These are phyloP conservation scores for Cyclocybe cylindracea DNA, from an alignment of 768 basidiomycete species.

Conservation along the genomic window DNA sequence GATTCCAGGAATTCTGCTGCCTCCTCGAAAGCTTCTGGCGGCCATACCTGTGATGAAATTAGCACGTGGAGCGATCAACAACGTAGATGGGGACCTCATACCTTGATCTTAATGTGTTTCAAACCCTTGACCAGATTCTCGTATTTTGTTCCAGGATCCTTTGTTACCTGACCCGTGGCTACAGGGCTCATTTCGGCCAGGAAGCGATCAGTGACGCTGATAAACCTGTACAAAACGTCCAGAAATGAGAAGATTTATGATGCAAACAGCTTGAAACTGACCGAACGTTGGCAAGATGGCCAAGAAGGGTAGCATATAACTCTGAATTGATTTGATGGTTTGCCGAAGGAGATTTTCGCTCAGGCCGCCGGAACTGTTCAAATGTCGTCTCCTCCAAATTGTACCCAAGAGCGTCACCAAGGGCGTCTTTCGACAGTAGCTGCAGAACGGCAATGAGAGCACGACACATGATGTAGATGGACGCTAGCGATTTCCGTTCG, in stretches of 20 bases:
- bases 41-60: conserved; percentile 70
- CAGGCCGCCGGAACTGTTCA: conserved; percentile 76
- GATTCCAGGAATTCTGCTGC: conserved; percentile 89
- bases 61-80: neutral
- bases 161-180: conserved; percentile 71
- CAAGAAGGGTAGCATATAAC: conserved; percentile 81
- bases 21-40: conserved; percentile 90
- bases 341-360: conserved; percentile 66
- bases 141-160: conserved; percentile 79
- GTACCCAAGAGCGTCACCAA: conserved; percentile 78
- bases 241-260: neutral
- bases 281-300: conserved; percentile 81
- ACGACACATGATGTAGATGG: conserved; percentile 89
- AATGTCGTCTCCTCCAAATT: conserved; percentile 88
- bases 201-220: conserved; percentile 92
- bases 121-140: conserved; percentile 86
- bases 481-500: conserved; percentile 79
- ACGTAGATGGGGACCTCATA: conserved; percentile 21
- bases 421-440: conserved; percentile 69
- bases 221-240: conserved; percentile 53
- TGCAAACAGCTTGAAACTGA: conserved; percentile 32
- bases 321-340: conserved; percentile 85
- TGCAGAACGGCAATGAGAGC: conserved; percentile 79
- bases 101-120: conserved; percentile 82
- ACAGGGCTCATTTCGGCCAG: conserved; percentile 76